These are phyloP conservation scores for Colletotrichum simmondsii DNA, from an alignment of 2,329 filamentous ascomycete species.

Conservation along the genomic window DNA sequence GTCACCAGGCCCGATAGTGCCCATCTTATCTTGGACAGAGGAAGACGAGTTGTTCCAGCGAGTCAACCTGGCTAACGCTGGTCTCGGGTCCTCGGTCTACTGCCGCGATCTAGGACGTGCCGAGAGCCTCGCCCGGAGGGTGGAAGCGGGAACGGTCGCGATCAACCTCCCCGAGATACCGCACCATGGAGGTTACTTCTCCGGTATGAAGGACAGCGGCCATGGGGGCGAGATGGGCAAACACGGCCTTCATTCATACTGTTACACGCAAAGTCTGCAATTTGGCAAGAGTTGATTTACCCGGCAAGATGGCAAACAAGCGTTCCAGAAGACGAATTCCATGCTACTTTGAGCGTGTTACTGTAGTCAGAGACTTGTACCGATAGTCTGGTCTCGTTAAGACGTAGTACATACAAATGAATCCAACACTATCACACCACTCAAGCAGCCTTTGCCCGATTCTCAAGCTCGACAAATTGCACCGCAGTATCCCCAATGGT, in stretches of 20 bases:
- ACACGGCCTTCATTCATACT: slow-evolving; percentile 46
- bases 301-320: too few relatives aligned
- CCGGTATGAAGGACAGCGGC: slow-evolving; percentile 47
- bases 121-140: slow-evolving; percentile 59
- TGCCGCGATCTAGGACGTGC: slow-evolving; percentile 62
- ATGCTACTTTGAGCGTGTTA: background rate
- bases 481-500: slow-evolving; percentile 37
- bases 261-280: slow-evolving; percentile 45
- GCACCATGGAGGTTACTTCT: slow-evolving; percentile 44
- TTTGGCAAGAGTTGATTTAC: slow-evolving; percentile 38
- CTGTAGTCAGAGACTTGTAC: background rate
- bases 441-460: background rate
- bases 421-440: too few relatives aligned
- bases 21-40: slow-evolving; percentile 68
- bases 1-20: slow-evolving; percentile 67
- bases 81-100: slow-evolving; percentile 69
- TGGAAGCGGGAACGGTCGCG: slow-evolving; percentile 70
- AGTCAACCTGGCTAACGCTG: slow-evolving; percentile 63
- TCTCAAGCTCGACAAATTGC: slow-evolving; percentile 37
- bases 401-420: background rate
- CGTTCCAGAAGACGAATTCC: background rate
- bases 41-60: slow-evolving; percentile 69
- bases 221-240: slow-evolving; percentile 47
- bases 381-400: background rate
- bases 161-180: slow-evolving; percentile 58